Base-by-base conservation (phyloP, 805 yeast species). In the Metschnikowia sp. region DNA sequence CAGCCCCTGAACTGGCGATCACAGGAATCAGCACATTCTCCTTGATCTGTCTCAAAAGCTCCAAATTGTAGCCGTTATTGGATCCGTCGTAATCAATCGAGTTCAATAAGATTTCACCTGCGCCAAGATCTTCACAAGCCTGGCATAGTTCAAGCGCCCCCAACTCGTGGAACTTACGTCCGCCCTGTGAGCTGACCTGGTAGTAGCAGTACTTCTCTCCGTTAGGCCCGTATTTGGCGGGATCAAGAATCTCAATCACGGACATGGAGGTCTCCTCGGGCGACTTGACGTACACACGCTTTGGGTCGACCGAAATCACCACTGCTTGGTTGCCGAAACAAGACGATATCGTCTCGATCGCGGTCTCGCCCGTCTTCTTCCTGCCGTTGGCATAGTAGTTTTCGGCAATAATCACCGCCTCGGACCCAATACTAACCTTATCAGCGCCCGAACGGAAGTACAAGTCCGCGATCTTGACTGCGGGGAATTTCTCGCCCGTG, bases 371-470 rank as follows among this genome's bases (percentile, higher is more conserved):
- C 39, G 79, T 76, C 39, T 84, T 82, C 32, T 62, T 65, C 26
- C 70, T 66, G 36, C 84, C 85, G 40, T 73, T 72, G 0, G 74
- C 77, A 65, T 86, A 87, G 66, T 73, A 94, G 34, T 80, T 72
- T 63, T 90, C 96, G 4, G 98, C 98, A 31, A 96, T 96, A 42
- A 69, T 65, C 1, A 94, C 99, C 0, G 99, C 96, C 69, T 94
- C 99, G 8, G 96, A 81, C n/a, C 99, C 99, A 61, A 94, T 94
- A 39, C 96, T 88, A 6, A 94, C 96, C 64, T 94, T 94, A 68
- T 94, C 99, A 12, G 99, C 99, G 52, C 99, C 99, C 0, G 98
- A 88, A 51, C 89, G 78, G 76, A 94, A 94, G 64, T 94, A 94
- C 55, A 90, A 71, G 34, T 88, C 80, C 0, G 99, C 99, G 29